phyloP scores from a whole-genome alignment of 202 grass and related monocot species.

The Setaria italica region DNA sequence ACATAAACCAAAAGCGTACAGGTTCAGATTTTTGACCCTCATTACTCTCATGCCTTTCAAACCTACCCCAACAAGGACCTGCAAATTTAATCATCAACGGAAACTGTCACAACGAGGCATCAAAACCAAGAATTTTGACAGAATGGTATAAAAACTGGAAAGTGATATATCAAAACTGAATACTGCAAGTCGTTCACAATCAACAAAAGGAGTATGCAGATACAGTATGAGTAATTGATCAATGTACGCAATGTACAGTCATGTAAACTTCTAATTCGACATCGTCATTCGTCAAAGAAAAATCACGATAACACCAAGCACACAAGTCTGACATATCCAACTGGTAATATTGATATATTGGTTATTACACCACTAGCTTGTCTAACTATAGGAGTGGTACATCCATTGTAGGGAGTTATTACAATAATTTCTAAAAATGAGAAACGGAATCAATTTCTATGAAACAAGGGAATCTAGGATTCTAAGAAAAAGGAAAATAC shows the following conservation, averaged over 20 bases:
- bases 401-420: background rate
- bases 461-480: slow-evolving; percentile 2
- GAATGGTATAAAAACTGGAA: slow-evolving; percentile 14
- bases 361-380: background rate
- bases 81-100: slow-evolving; percentile 44
- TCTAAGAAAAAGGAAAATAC: slow-evolving; percentile 42
- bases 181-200: background rate
- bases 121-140: slow-evolving; percentile 3
- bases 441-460: background rate
- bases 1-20: slow-evolving; percentile 99
- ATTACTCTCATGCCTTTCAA: slow-evolving; percentile 90
- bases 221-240: background rate
- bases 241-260: background rate
- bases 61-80: slow-evolving; percentile 94
- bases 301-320: background rate
- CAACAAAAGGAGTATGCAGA: slow-evolving; percentile 14
- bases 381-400: background rate
- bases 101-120: slow-evolving; percentile 26
- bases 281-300: background rate
- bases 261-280: background rate
- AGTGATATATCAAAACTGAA: slow-evolving; percentile 13
- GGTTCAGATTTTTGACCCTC: slow-evolving; percentile 80
- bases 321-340: background rate
- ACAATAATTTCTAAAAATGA: slow-evolving; percentile 21
- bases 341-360: slow-evolving; percentile 8